Evolutionary conservation across 768 basidiomycete species (phyloP).

Genomic region (Naganishia vishniacii): DNA sequence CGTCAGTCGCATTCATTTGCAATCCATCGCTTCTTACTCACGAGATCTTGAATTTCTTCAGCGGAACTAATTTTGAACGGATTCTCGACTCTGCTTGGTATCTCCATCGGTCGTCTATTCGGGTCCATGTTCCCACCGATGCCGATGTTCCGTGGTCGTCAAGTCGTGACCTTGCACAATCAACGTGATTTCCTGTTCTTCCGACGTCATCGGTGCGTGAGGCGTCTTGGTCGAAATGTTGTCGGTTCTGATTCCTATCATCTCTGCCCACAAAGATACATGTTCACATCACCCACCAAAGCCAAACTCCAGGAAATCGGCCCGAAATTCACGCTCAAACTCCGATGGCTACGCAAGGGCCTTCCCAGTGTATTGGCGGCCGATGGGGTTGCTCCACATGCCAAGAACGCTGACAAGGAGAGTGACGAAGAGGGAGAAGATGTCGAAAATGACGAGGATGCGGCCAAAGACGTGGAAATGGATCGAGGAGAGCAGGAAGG

Average conservation of each 20-base stretch:
- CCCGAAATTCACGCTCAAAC: slow-evolving; percentile 90
- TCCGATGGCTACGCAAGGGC: slow-evolving; percentile 81
- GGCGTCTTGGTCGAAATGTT: background rate
- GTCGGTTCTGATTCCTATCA: background rate
- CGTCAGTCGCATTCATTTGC: slow-evolving; percentile 48
- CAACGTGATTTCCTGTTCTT: slow-evolving; percentile 98
- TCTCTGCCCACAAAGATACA: slow-evolving; percentile 59
- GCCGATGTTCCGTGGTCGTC: slow-evolving; percentile 89
- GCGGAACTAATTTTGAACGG: slow-evolving; percentile 89
- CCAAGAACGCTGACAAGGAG: slow-evolving; percentile 37
- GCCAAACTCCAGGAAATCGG: slow-evolving; percentile 95
- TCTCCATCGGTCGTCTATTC: slow-evolving; percentile 88
- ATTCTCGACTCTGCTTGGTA: slow-evolving; percentile 88
- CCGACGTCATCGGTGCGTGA: slow-evolving; percentile 75
- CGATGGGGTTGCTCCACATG: slow-evolving; percentile 42
- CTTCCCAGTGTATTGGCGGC: slow-evolving; percentile 65
- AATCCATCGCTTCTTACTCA: background rate
- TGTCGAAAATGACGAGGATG: slow-evolving; percentile 57
- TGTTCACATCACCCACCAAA: slow-evolving; percentile 83
- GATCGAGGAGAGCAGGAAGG: slow-evolving; percentile 56
- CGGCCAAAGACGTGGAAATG: slow-evolving; percentile 72
- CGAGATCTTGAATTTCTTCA: slow-evolving; percentile 14
- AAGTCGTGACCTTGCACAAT: slow-evolving; percentile 95
- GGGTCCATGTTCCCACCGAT: slow-evolving; percentile 92
- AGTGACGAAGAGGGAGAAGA: slow-evolving; percentile 33